phyloP scores from a whole-genome alignment of 257 asterid species.

The Solanum piurae region DNA sequence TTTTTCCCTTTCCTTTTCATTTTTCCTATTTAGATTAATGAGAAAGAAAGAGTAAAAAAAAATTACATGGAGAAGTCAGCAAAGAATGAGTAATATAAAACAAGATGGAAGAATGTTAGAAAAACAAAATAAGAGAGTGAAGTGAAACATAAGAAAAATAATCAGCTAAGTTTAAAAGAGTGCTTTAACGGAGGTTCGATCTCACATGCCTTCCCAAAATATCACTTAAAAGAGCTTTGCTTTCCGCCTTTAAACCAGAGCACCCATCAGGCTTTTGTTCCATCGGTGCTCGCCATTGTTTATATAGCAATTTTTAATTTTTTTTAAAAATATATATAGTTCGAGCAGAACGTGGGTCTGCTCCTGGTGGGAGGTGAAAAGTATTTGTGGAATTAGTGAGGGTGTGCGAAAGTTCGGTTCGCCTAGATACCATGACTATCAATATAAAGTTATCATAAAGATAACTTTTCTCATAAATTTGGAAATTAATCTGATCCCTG shows the following conservation, averaged over 20 bases:
- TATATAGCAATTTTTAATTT: background rate
- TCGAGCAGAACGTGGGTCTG: background rate
- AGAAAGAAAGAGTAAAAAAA: background rate
- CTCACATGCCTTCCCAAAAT: background rate
- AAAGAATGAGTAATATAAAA: background rate
- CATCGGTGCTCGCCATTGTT: background rate
- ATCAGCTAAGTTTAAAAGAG: background rate
- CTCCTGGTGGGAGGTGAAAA: background rate
- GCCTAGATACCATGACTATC: background rate
- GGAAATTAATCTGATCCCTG: background rate
- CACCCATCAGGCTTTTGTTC: background rate
- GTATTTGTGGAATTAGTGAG: background rate
- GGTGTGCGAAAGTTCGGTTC: background rate
- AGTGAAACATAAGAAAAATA: background rate
- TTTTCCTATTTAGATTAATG: background rate
- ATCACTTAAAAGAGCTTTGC: background rate
- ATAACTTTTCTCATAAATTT: background rate
- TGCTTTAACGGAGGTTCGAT: background rate
- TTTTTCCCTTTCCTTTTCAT: background rate
- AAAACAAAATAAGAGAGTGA: background rate
- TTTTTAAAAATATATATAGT: background rate
- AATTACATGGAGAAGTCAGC: background rate
- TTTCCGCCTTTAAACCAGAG: background rate
- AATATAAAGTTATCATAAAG: background rate
- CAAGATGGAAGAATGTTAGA: background rate